Evolutionary conservation across 2,329 filamentous ascomycete genomes (phyloP).

Genomic region (Sarocladium kiliense): DNA sequence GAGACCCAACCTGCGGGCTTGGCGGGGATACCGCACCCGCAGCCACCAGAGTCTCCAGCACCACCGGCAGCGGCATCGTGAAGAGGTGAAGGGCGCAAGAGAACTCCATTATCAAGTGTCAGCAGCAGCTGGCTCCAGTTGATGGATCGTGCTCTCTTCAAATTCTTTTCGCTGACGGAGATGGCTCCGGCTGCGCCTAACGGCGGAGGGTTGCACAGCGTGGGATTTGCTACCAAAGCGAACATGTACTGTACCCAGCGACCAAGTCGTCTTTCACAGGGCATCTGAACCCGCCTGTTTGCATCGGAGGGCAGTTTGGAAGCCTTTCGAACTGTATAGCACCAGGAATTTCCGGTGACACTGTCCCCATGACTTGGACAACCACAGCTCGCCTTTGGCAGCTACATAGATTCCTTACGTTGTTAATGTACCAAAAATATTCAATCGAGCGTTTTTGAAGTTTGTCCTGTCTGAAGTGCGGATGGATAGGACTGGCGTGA

Average conservation of each 20-base stretch:
- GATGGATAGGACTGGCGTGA: too few species aligned
- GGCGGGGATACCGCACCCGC: conserved; percentile 27
- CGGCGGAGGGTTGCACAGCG: too few species aligned
- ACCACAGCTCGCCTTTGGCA: too few species aligned
- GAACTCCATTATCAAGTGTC: not conserved
- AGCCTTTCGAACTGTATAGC: not conserved
- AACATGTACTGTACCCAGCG: not conserved
- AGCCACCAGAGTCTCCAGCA: conserved; percentile 24
- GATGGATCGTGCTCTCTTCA: too few species aligned
- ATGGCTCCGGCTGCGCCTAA: too few species aligned
- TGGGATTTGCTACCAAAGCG: too few species aligned
- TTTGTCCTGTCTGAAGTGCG: too few species aligned
- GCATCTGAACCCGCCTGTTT: not conserved
- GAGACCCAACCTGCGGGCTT: conserved; percentile 29
- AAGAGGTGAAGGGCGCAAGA: not conserved
- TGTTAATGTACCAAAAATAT: not conserved
- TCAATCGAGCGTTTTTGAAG: not conserved
- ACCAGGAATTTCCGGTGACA: not conserved
- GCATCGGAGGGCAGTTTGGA: not conserved
- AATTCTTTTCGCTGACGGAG: too few species aligned
- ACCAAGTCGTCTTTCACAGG: not conserved
- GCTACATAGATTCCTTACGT: not conserved
- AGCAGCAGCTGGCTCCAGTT: too few species aligned
- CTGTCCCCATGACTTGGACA: not conserved
- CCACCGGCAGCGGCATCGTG: conserved; percentile 15